Base-by-base conservation (phyloP, 2,329 filamentous ascomycete genomes). In the Diaporthe sp. region DNA sequence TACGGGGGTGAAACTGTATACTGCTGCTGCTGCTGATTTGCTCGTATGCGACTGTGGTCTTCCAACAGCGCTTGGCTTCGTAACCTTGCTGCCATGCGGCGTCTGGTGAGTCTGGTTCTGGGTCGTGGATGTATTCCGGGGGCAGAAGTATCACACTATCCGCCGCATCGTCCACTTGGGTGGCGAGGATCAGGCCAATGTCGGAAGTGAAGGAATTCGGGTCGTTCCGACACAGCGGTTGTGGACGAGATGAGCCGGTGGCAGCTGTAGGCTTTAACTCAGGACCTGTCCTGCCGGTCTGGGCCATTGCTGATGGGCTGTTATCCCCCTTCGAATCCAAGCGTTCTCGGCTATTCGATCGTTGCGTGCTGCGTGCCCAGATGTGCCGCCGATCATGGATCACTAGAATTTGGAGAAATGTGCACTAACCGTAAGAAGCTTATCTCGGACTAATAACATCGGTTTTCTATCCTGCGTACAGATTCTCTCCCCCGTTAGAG, bases 41-140 rank as follows among this genome's bases (percentile, higher is more conserved):
- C 49, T 71, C 49, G 31, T 71, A 71, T n/a, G 34, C 34, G 25
- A 49, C 10, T 1, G 67, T 71, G 4, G 67, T 71, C 13, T 71
- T 71, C 67, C 49, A 71, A 31, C 44, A 51, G 22, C 34, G 67
- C 37, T 2, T 20, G 22, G 6, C 58, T 0, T 28, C 7, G 0
- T 9, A 44, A 22, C n/a, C 3, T 44, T 61, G 13, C 10, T 37
- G 58, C 58, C 37, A 61, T 20, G 5, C 5, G n/a, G 58, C 37
- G 2, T 44, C 13, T n/a, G 37, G n/a, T 10, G 13, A 28, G n/a
- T 61, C 58, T 28, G 10, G 58, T 13, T 25, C 15, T 25, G 58
- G 37, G 13, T 61, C 58, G 6, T 44, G 37, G 6, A 44, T 25
- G 37, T 28, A 61, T 44, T 44, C 58, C 1, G 37, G n/a, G 20